Evolutionary conservation across 75 land plant genomes (phyloP), one percentile per base, ranked within the genome.

Genomic region (Sequoiadendron giganteum): DNA sequence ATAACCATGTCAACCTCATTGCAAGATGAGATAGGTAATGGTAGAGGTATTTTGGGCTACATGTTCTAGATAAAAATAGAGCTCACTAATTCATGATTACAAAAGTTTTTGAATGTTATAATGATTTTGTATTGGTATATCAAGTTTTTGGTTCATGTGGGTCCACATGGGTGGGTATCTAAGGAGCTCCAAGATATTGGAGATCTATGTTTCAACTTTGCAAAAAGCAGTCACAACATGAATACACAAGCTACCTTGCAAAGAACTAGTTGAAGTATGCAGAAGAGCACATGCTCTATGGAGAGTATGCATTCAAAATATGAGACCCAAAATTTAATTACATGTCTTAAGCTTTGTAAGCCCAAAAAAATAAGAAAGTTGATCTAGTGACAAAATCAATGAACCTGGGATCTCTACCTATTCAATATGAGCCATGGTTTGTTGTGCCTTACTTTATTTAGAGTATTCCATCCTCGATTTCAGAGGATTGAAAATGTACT

Each of bases 161-260:
- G 90, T 76, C 99, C 99, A 32, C 96, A 96, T 91, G 91, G 93
- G 86, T 96, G 99, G 98, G 93, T 97, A 61, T 96, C 93, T 88
- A 90, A 95, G 85, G 98, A 97, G 89, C 93, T 97, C 19, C 96
- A 94, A 87, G 95, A 95, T 83, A 94, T 97, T 89, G 95, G 86
- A 42, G 93, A 92, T 78, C 94, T 97, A 98, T 96, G 96, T 55
- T 97, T 97, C 86, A 88, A 89, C 78, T 97, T 93, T 91, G 93
- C 92, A 11, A 98, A 90, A 96, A 96, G 90, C 91, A 96, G 81
- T 93, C 96, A 30, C 96, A 97, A 88, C 95, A 95, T 90, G 95
- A 94, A 84, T 96, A 97, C 94, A 97, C 95, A 49, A 88, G 94
- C 38, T 36, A 36, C 38, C 38, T 36, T 36, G 38, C 98, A 90